Percentiles rank a stretch among this genome's conserved stretches.
Conservation (phyloP, 2,329 filamentous ascomycete species). For the Verticillium nubilum region DNA sequence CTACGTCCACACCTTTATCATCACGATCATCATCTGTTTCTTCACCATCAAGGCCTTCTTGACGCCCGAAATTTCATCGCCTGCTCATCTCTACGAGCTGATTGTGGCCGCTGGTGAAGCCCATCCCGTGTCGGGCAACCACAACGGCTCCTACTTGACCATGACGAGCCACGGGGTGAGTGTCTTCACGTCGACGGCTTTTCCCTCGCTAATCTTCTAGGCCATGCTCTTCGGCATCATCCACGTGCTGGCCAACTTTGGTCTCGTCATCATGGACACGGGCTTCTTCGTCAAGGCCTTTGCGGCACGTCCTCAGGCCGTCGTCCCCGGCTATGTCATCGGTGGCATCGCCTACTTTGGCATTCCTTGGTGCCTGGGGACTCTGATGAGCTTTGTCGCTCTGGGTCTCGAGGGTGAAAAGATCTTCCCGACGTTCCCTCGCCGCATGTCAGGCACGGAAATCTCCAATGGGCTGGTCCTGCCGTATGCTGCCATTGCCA, state of each 20-base stretch:
- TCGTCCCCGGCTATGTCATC: slow-evolving; percentile 49
- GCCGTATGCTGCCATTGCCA: slow-evolving; percentile 62
- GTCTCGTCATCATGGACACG: slow-evolving; percentile 48
- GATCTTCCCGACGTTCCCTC: slow-evolving; percentile 48
- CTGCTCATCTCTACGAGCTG: slow-evolving; percentile 42
- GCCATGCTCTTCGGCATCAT: slow-evolving; percentile 45
- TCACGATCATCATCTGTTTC: slow-evolving; percentile 45
- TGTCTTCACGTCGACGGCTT: background rate
- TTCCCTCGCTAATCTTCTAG: slow-evolving; percentile 13
- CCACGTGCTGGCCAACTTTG: slow-evolving; percentile 43
- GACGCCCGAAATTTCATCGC: slow-evolving; percentile 39
- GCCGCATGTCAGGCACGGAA: slow-evolving; percentile 52
- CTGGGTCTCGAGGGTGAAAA: slow-evolving; percentile 40
- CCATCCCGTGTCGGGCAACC: slow-evolving; percentile 44
- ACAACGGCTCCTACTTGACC: slow-evolving; percentile 48
- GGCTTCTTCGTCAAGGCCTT: slow-evolving; percentile 50
- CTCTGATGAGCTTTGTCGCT: slow-evolving; percentile 41
- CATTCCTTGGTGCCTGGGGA: slow-evolving; percentile 48
- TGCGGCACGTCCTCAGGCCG: slow-evolving; percentile 37
- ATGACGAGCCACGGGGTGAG: slow-evolving; percentile 29
- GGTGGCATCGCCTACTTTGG: slow-evolving; percentile 49
- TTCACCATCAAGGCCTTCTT: slow-evolving; percentile 36
- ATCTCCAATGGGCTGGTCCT: slow-evolving; percentile 64
- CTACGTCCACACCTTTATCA: slow-evolving; percentile 49
- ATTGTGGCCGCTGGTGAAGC: slow-evolving; percentile 35